Conservation (phyloP, 2,329 filamentous ascomycete genomes). For the Ophidiomyces ophidiicola region DNA sequence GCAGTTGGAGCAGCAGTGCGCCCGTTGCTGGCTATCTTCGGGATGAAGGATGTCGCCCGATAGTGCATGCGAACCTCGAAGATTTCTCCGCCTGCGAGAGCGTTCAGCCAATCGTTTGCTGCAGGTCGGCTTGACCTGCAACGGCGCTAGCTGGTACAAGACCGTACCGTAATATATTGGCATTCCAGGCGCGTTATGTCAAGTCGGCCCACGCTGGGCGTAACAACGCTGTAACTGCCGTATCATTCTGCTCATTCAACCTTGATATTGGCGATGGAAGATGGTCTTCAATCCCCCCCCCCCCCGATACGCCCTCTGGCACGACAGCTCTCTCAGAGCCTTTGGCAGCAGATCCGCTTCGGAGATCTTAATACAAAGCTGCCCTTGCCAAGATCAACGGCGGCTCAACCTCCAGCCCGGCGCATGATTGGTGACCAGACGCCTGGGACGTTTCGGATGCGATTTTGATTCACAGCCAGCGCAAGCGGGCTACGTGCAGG, state of each 20-base stretch:
- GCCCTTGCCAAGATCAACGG: conserved; percentile 6
- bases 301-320: too few species aligned
- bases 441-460: background rate
- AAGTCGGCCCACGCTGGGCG: too few species aligned
- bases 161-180: conserved; percentile 2
- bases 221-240: too few species aligned
- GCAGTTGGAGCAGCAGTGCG: background rate
- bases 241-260: too few species aligned
- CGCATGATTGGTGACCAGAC: conserved; percentile 5
- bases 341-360: background rate
- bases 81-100: too few species aligned
- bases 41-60: background rate
- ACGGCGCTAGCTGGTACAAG: conserved; percentile 1
- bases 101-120: background rate
- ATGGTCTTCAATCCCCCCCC: too few species aligned
- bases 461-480: too few species aligned
- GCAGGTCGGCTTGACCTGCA: background rate
- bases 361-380: background rate
- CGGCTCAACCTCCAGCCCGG: background rate
- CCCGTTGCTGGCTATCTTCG: background rate
- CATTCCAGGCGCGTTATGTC: background rate
- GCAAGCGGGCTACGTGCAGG: too few species aligned
- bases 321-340: too few species aligned
- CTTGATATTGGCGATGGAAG: too few species aligned
- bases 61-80: too few species aligned